Percentiles rank a stretch among this genome's conserved stretches.
These are phyloP conservation scores for Xerocomellus intermedius DNA, from an alignment of 768 basidiomycete genomes.

Conservation along the genomic window DNA sequence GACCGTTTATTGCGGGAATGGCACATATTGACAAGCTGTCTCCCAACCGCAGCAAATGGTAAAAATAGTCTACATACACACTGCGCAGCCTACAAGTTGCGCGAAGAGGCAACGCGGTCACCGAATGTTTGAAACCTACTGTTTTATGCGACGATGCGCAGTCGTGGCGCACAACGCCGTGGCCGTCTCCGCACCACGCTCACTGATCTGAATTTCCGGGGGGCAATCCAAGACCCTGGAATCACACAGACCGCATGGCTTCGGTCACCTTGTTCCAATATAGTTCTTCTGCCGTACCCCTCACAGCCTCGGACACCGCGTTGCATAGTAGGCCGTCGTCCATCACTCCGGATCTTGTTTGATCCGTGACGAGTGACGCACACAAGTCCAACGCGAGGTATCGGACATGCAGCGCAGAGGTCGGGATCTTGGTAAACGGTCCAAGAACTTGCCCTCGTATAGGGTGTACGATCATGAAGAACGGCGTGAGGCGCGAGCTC, in stretches of 20 bases:
- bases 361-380: slow-evolving; percentile 29
- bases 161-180: slow-evolving; percentile 1
- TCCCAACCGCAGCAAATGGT: slow-evolving; percentile 15
- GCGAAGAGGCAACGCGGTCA: slow-evolving; percentile 3
- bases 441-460: slow-evolving; percentile 69
- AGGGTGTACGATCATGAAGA: slow-evolving; percentile 78
- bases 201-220: not conserved
- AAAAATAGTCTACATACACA: slow-evolving; percentile 2
- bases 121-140: not conserved
- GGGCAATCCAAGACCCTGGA: slow-evolving; percentile 24
- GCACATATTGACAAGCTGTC: not conserved
- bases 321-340: slow-evolving; percentile 19
- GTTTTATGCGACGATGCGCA: not conserved
- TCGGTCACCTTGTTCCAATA: slow-evolving; percentile 36
- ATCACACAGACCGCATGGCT: slow-evolving; percentile 18
- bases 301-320: slow-evolving; percentile 29
- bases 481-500: slow-evolving; percentile 67
- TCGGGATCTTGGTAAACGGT: slow-evolving; percentile 71
- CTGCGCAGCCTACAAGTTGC: not conserved
- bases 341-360: slow-evolving; percentile 4
- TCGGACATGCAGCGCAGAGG: slow-evolving; percentile 39
- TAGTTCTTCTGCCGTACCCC: slow-evolving; percentile 25
- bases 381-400: slow-evolving; percentile 66
- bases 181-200: not conserved
- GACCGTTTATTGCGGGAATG: slow-evolving; percentile 9